Evolutionary conservation across 169 alveolate genomes (phyloP).

Genomic region (Cryptosporidium sp.): DNA sequence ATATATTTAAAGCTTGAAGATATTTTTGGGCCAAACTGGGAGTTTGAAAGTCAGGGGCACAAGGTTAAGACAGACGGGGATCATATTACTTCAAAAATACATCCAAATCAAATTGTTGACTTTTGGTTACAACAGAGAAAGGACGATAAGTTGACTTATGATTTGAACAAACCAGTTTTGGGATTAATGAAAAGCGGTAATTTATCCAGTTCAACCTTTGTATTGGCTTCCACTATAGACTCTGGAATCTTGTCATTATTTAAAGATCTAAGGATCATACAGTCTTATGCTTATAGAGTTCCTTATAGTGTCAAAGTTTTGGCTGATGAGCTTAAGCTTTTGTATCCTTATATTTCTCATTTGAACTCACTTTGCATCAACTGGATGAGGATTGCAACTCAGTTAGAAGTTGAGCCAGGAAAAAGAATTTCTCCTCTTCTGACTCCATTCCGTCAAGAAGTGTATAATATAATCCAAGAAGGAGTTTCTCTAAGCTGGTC

Average conservation of each 20-base stretch:
- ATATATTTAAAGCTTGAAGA: constrained; percentile 87
- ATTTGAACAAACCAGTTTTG: constrained; percentile 80
- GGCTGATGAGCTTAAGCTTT: constrained; percentile 91
- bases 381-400: constrained; percentile 70
- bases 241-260: constrained; percentile 80
- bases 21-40: constrained; percentile 72
- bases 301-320: constrained; percentile 89
- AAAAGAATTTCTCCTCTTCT: constrained; percentile 53
- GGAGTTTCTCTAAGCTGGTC: constrained; percentile 80
- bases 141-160: constrained; percentile 79
- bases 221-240: constrained; percentile 89
- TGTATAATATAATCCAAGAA: constrained; percentile 78
- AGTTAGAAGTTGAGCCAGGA: constrained; percentile 62
- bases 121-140: constrained; percentile 87
- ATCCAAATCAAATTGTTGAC: constrained; percentile 83
- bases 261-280: constrained; percentile 85
- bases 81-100: constrained; percentile 87
- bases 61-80: constrained; percentile 93
- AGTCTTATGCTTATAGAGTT: constrained; percentile 85
- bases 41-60: constrained; percentile 82
- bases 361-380: constrained; percentile 81
- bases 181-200: constrained; percentile 79
- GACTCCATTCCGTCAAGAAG: constrained; percentile 47
- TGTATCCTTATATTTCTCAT: constrained; percentile 89
- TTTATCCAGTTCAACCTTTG: constrained; percentile 81